A percentile compares a stretch with the other conserved stretches of the same genome.
Evolutionary conservation across 2,329 filamentous ascomycete species (phyloP).

Genomic region (Coccinonectria pachysandricola): DNA sequence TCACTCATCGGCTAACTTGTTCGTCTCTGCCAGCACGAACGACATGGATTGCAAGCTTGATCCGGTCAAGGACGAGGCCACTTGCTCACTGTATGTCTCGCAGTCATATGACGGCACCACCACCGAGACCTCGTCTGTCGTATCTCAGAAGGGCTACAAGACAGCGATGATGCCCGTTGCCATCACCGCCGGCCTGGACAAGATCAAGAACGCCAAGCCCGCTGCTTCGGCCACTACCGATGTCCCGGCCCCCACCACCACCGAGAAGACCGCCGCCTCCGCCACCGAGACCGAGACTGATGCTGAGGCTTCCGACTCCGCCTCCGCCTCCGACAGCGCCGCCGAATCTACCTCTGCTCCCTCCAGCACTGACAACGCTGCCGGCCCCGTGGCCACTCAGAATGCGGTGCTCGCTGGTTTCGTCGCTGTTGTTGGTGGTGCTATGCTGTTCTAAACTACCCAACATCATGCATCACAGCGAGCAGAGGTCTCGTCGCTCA

Average conservation of each 20-base stretch:
- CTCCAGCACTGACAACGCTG: slow-evolving; percentile 18
- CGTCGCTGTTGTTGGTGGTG: slow-evolving; percentile 24
- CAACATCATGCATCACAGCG: too few relatives aligned
- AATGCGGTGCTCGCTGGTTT: slow-evolving; percentile 26
- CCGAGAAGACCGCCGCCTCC: slow-evolving; percentile 5
- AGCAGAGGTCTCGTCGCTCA: too few relatives aligned
- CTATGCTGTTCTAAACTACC: slow-evolving; percentile 28
- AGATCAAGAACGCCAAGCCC: slow-evolving; percentile 15
- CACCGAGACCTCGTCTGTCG: slow-evolving; percentile 1
- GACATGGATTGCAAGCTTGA: slow-evolving; percentile 17
- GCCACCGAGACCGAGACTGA: slow-evolving; percentile 4
- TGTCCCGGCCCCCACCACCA: slow-evolving; percentile 7
- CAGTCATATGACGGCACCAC: slow-evolving; percentile 1
- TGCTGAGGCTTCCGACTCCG: slow-evolving; percentile 3
- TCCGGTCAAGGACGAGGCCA: slow-evolving; percentile 12
- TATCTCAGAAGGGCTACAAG: slow-evolving; percentile 11
- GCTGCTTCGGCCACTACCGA: slow-evolving; percentile 10
- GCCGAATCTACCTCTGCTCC: slow-evolving; percentile 9
- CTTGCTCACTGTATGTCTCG: slow-evolving; percentile 11
- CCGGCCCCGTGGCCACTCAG: slow-evolving; percentile 22
- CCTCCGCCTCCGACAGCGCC: slow-evolving; percentile 5
- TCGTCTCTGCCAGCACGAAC: slow-evolving; percentile 13
- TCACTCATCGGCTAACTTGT: too few relatives aligned
- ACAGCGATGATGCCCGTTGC: slow-evolving; percentile 20
- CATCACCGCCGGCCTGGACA: slow-evolving; percentile 28